Evolutionary conservation across 371 early-diverging fungal species (phyloP).

Genomic region (Lichtheimia hyalospora): DNA sequence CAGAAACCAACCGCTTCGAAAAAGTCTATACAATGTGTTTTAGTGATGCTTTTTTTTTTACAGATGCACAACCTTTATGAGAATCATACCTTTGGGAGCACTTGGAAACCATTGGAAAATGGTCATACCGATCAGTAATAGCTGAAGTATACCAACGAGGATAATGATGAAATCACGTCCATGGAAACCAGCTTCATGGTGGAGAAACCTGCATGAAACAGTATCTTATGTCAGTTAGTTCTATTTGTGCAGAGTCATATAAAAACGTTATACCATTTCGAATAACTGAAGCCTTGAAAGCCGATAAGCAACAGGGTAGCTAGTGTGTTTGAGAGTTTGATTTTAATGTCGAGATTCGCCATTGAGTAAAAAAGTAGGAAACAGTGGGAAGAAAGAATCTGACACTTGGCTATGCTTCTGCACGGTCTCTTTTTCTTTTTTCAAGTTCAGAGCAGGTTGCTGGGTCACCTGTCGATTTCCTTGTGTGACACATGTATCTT

Average conservation of each 20-base stretch:
- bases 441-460: too few relatives aligned
- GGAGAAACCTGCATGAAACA: constrained; percentile 29
- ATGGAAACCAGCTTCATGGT: constrained; percentile 33
- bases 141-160: constrained; percentile 31
- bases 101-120: constrained; percentile 48
- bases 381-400: background rate
- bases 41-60: background rate
- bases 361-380: constrained; percentile 12
- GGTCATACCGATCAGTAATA: constrained; percentile 44
- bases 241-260: background rate
- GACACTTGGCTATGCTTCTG: too few relatives aligned
- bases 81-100: constrained; percentile 42
- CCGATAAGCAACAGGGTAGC: constrained; percentile 39
- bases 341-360: constrained; percentile 41
- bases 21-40: constrained; percentile 24
- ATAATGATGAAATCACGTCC: constrained; percentile 38
- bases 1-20: constrained; percentile 45
- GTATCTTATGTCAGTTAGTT: background rate
- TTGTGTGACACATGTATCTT: too few relatives aligned
- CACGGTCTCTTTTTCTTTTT: too few relatives aligned
- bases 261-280: constrained; percentile 23
- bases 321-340: constrained; percentile 41
- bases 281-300: constrained; percentile 39
- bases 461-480: too few relatives aligned
- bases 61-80: background rate